phyloP scores from a whole-genome alignment of 2,329 filamentous ascomycete genomes.

The Aspergillus luchuensis region DNA sequence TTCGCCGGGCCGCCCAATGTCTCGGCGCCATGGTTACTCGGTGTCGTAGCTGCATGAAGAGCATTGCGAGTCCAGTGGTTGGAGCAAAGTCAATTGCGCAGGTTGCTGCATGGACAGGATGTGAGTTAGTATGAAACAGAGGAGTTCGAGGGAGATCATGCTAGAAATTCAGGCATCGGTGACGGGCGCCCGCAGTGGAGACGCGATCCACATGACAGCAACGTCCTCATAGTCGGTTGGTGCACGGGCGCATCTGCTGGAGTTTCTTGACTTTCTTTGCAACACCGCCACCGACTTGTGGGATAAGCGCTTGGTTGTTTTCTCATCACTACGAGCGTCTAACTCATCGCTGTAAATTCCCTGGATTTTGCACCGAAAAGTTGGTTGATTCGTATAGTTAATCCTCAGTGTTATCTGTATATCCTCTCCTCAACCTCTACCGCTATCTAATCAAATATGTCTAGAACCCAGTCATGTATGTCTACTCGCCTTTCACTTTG shows the following conservation, averaged over 20 bases:
- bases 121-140: not conserved
- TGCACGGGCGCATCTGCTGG: not conserved
- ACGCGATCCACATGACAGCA: not conserved
- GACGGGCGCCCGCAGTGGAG: not conserved
- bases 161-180: not conserved
- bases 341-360: too few species aligned
- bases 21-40: not conserved
- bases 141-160: not conserved
- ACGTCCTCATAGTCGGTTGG: not conserved
- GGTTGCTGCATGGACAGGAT: too few species aligned
- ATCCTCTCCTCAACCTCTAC: too few species aligned
- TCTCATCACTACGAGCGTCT: too few species aligned
- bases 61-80: not conserved
- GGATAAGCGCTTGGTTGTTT: too few species aligned
- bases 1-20: not conserved
- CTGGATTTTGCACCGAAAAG: too few species aligned
- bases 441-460: too few species aligned
- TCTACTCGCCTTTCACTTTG: constrained; percentile 19
- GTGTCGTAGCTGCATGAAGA: not conserved
- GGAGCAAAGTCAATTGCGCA: not conserved
- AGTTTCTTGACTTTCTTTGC: not conserved
- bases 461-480: not conserved
- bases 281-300: too few species aligned
- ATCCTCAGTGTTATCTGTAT: too few species aligned
- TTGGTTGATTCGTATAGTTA: too few species aligned